Evolutionary conservation across 2,329 filamentous ascomycete species (phyloP), one percentile per base, ranked within the genome.

Genomic region (Ascochyta pisi): DNA sequence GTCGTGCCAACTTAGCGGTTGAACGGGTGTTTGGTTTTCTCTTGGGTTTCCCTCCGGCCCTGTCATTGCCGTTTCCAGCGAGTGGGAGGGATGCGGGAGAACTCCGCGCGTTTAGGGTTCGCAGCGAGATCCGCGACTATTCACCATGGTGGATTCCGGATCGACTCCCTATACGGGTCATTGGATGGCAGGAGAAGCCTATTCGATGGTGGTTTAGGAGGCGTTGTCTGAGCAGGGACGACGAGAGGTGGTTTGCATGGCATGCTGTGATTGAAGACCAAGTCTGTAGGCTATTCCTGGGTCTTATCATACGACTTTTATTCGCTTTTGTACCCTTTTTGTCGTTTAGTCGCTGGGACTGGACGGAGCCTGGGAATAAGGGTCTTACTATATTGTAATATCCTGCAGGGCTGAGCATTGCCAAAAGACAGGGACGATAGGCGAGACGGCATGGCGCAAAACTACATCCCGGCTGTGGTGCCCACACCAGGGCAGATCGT

Each of bases 401-500:
- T 2, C 10, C 9, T 4, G 16, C 12, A 39, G 16, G 37, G 9
- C 12, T 10, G 37, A 23, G 15, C 22, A 39, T 19, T 10, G 8
- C 15, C 22, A 39, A 12, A 12, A 24, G 23, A 6, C 24, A 6
- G 23, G 38, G 26, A 13, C 23, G 7, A 29, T 26, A 43, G 15
- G 27, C 41, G 26, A 31, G 26, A n/a, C 47, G 23, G 31, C n/a
- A 57, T 47, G 54, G 51, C 39, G 33, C 34, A 24, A 29, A 46
- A 55, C 31, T 54, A 63, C 39, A 46, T 54, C 26, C 61, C 58
- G 27, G 65, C 62, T 22, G 37, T 53, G 40, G 63, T 72, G 23
- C 69, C 69, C 15, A 33, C 61, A 16, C 62, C 54, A 8, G 69
- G 68, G 23, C 58, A 64, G 23, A 39, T 69, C 16, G 34, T 71